Base-by-base conservation (phyloP, 306 rosid genomes). In the Mimosa bimucronata region DNA sequence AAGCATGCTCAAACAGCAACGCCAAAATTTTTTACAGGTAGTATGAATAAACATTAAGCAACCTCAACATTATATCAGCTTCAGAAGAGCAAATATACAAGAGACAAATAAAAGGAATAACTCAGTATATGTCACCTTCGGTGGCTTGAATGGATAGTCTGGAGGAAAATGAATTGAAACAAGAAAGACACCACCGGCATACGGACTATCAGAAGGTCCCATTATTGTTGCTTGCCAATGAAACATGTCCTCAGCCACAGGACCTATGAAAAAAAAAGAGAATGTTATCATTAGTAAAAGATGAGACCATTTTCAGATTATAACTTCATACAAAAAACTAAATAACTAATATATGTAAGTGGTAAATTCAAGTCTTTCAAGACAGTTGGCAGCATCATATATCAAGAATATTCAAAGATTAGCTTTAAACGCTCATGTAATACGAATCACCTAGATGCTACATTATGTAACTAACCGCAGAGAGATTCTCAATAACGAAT, bases 191-290 rank as follows among this genome's bases (percentile, higher is more conserved):
- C 98, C 98, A 68, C 98, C 97, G 0, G 97, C 79, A 67, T 93
- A 93, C 0, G 97, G 98, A 81, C 97, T 91, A 66, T 93, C 98
- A 48, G 92, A 57, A 28, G 98, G 98, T 41, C 98, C 98, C 97
- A 90, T 93, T 65, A 93, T 90, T 25, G 94, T 90, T 42, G 98
- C 98, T 79, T 93, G 98, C 97, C 94, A 93, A 75, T 93, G 98
- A 86, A 91, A 94, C 97, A 94, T 94, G 74, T 94, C 98, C 88
- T 94, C 98, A 5, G 95, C 98, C 81, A 91, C 95, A 0, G 98
- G 97, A 76, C 98, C 97, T 94, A 48, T 62, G 4, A n/a, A 62
- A 13, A 78, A 74, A 82, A 14, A 66, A 60, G 14, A 18, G 69
- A 57, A 18, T 12, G 14, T 37, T 81, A 21, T 65, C 40, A 10